phyloP scores from a whole-genome alignment of 139 green algal species.

The Medakamo hakoo region DNA sequence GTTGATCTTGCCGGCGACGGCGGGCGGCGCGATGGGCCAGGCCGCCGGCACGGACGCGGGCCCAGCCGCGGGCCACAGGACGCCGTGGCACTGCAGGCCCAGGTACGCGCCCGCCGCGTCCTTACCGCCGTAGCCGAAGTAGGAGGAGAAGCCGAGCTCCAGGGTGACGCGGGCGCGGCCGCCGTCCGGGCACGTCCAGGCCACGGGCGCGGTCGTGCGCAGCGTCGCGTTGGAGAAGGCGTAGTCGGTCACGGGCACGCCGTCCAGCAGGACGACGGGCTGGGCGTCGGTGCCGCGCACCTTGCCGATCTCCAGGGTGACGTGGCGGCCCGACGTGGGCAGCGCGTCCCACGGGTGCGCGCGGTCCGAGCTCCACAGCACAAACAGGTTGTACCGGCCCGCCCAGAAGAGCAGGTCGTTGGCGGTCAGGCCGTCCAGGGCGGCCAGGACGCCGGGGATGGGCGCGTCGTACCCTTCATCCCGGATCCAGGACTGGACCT shows the following conservation, averaged over 20 bases:
- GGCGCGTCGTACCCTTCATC: conserved; percentile 3
- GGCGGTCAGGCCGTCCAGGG: background rate
- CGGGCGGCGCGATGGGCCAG: conserved; percentile 7
- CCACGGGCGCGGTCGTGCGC: conserved; percentile 1
- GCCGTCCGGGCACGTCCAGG: conserved; percentile 2
- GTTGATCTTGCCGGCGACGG: conserved; percentile 8
- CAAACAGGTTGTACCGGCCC: conserved; percentile 7
- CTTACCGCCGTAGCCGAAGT: conserved; percentile 7
- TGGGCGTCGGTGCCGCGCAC: conserved; percentile 2
- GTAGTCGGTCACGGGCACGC: conserved; percentile 5
- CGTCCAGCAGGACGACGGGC: conserved; percentile 7
- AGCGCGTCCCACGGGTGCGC: conserved; percentile 3
- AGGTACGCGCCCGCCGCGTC: conserved; percentile 2
- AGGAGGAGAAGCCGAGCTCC: conserved; percentile 1
- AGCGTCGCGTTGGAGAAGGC: background rate
- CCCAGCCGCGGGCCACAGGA: conserved; percentile 3
- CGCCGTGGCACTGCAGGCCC: conserved; percentile 7
- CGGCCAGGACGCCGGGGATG: background rate
- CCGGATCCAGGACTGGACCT: conserved; percentile 2
- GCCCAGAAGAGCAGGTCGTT: conserved; percentile 6
- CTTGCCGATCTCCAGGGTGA: conserved; percentile 7
- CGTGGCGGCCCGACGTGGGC: background rate
- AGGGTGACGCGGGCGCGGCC: conserved; percentile 1
- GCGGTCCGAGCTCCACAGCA: conserved; percentile 5
- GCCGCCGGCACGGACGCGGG: background rate